Base-by-base conservation (phyloP, 2,329 filamentous ascomycete species). In the Emergomyces africanus region DNA sequence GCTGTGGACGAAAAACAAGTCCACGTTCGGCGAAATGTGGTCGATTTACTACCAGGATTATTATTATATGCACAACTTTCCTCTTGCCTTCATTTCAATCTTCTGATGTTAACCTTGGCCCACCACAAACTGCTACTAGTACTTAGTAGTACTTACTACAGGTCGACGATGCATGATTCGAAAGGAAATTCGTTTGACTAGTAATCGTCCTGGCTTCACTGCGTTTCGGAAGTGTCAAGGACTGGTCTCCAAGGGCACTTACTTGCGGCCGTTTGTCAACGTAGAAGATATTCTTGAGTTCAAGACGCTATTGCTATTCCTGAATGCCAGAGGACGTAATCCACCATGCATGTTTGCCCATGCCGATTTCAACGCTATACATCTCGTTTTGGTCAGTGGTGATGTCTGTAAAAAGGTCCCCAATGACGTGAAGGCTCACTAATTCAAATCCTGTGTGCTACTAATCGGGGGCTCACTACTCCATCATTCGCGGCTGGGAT, bases 261-360 rank as follows among this genome's bases (percentile, higher is more conserved):
- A 70, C 62, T 65, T 80, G 41, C 81, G 75, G 72, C 81, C 82
- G 0, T 73, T 78, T 49, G 76, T 85, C 65, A 85, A 84, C 63
- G 6, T 53, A 18, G 46, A 30, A 28, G 82, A 84, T 64, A 69
- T 85, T 0, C 58, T 64, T 0, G 70, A 76, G 39, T 66, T 73
- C 0, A 77, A 75, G 50, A 61, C 68, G 0, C 64, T 85, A 18
- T 71, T 75, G 0, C 66, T 84, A 5, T 70, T 84, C 30, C 65
- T 85, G 15, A 80, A 81, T 58, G 68, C 79, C 0, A 74, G 82
- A 10, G 80, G 73, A 2, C 74, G 78, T 0, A 65, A 80, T 58
- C 60, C 64, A 0, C 81, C 81, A 0, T 64, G 70, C 14, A 64
- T 67, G 0, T 84, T 84, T 62, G 77, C 77, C 0, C 69, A 66